Base-by-base conservation (phyloP, 2,329 filamentous ascomycete genomes). In the Daldinia eschscholtzii region DNA sequence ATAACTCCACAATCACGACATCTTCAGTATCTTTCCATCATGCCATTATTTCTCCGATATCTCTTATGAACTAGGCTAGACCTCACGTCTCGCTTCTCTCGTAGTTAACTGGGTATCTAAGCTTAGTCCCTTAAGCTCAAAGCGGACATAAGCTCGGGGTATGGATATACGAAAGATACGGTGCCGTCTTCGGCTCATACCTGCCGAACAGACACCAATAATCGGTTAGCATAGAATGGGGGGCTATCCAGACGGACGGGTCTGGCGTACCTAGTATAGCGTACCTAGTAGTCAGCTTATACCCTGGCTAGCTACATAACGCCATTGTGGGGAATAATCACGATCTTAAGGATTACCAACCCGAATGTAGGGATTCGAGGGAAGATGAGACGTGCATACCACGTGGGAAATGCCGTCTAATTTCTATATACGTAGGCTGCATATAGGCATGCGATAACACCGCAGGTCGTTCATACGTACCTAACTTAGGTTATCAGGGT, bases 1-100 rank as follows among this genome's bases (percentile, higher is more conserved):
- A 20, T 1, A 46, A 50, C 41, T 62, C 61, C 67, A 42, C 53
- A 56, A 67, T 67, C 55, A 55, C 64, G 64, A 67, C 68, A 67
- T 64, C 10, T n/a, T 18, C 1, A 30, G 37, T 12, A 2, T 55
- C 18, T 18, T 35, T 12, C 30, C 61, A 56, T 65, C 57, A 61
- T 44, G 33, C 48, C 55, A 66, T 41, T 33, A n/a, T 15, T 28
- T 13, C 26, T 39, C 35, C 12, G 20, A 59, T 62, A 18, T n/a
- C 20, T 6, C 6, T 5, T 6, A 12, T 9, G 23, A 30, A 18
- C 20, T n/a, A 55, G 33, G n/a, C 20, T 12, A 30, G 9, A n/a
- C 12, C 6, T 39, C 6, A 23, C n/a, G 15, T 50, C 20, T 60
- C 15, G 15, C 20, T 4, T 30, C 23, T 50, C 9, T 4, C 12